Evolutionary conservation across 2,329 filamentous ascomycete species (phyloP).

Genomic region (Botrytis pseudocinerea): DNA sequence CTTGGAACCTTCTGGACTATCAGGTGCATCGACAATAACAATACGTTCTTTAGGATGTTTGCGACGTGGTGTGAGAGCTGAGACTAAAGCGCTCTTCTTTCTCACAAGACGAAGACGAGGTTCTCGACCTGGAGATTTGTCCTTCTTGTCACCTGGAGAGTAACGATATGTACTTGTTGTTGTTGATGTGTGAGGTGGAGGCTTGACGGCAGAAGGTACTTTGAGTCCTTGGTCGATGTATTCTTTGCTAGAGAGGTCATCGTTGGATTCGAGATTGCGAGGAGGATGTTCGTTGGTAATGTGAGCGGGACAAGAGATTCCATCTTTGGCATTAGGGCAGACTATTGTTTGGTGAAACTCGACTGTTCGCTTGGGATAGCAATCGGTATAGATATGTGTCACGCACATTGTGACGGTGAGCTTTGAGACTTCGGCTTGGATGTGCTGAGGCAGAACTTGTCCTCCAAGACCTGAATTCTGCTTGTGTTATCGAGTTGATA

Average conservation of each 20-base stretch:
- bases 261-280: conserved; percentile 42
- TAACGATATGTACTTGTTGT: conserved; percentile 34
- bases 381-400: conserved; percentile 49
- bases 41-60: conserved; percentile 46
- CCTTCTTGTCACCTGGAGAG: conserved; percentile 40
- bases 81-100: conserved; percentile 34
- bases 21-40: conserved; percentile 48
- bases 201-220: conserved; percentile 32
- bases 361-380: conserved; percentile 47
- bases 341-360: conserved; percentile 45
- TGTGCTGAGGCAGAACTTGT: conserved; percentile 8
- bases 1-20: conserved; percentile 46
- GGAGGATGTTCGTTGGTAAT: conserved; percentile 47
- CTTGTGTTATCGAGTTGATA: conserved; percentile 8
- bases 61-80: conserved; percentile 31
- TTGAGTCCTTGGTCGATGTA: conserved; percentile 21
- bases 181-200: conserved; percentile 38
- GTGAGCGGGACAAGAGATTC: conserved; percentile 47
- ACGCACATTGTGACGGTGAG: conserved; percentile 50
- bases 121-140: conserved; percentile 34
- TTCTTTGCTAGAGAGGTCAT: conserved; percentile 40
- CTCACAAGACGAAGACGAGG: conserved; percentile 43
- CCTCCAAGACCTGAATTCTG: conserved; percentile 8
- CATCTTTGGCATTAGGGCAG: conserved; percentile 43
- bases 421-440: conserved; percentile 6